Conservation (phyloP, 1,284 basidiomycete genomes). For the Papiliotrema terrestris region DNA sequence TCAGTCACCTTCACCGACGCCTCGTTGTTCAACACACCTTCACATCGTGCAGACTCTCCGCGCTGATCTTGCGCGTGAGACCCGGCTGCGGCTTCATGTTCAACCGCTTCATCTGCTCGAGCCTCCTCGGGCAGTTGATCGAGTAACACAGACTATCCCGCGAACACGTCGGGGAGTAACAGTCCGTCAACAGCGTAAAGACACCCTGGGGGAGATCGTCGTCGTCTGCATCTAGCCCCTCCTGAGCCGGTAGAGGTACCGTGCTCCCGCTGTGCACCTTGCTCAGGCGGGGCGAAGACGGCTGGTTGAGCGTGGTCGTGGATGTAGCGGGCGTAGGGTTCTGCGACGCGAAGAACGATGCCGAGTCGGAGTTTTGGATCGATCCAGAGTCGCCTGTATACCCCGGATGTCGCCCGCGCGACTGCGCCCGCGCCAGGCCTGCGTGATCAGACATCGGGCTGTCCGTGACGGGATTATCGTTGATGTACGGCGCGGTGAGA, state of each 20-base stretch:
- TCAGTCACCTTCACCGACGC: background rate
- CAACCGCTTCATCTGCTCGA: constrained; percentile 89
- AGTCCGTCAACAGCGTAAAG: constrained; percentile 94
- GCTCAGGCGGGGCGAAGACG: constrained; percentile 6
- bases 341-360: constrained; percentile 24
- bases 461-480: constrained; percentile 23
- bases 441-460: constrained; percentile 31
- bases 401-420: constrained; percentile 1
- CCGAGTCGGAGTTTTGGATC: constrained; percentile 28
- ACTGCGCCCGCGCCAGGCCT: constrained; percentile 7
- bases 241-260: background rate
- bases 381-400: constrained; percentile 31
- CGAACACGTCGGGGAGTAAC: constrained; percentile 97
- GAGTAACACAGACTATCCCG: constrained; percentile 91
- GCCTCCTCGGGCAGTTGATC: constrained; percentile 87
- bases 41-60: constrained; percentile 76
- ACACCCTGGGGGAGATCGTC: constrained; percentile 85
- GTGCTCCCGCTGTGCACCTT: constrained; percentile 4
- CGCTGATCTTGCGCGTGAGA: constrained; percentile 66
- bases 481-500: constrained; percentile 42
- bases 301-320: constrained; percentile 21
- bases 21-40: constrained; percentile 54
- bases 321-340: constrained; percentile 37
- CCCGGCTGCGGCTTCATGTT: constrained; percentile 90
- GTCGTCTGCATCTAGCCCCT: constrained; percentile 35